phyloP scores from a whole-genome alignment of 352 stramenopile genomes.

The Pythium phragmitis region DNA sequence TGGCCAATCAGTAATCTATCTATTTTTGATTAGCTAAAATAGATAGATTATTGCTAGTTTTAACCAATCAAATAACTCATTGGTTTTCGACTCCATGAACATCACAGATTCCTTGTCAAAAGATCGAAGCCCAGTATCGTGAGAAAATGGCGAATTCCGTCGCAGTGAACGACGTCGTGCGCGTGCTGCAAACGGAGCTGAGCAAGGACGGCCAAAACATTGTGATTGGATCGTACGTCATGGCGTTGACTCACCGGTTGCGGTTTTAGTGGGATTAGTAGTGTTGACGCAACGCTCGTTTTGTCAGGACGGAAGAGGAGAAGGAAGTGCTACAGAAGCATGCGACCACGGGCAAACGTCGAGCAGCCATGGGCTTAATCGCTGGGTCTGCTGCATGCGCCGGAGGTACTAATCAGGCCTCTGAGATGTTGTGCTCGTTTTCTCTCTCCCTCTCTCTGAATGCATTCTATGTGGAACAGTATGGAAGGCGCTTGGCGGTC shows the following conservation, averaged over 20 bases:
- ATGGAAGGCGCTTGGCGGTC: conserved; percentile 22
- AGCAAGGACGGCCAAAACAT: conserved; percentile 42
- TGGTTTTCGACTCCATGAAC: conserved; percentile 5
- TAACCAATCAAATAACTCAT: conserved; percentile 17
- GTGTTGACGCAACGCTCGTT: background rate
- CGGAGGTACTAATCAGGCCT: conserved; percentile 18
- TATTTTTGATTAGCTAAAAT: too few species aligned
- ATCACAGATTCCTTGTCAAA: conserved; percentile 7
- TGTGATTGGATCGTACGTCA: conserved; percentile 64
- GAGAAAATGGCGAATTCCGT: conserved; percentile 22
- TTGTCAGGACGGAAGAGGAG: conserved; percentile 57
- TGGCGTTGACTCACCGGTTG: background rate
- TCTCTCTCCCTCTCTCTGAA: background rate
- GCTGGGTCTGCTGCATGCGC: conserved; percentile 30
- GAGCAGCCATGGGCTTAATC: conserved; percentile 41
- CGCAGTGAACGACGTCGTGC: conserved; percentile 63
- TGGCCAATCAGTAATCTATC: background rate
- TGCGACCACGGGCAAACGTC: conserved; percentile 42
- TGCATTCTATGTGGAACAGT: conserved; percentile 7
- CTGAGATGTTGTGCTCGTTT: background rate
- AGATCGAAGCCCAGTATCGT: background rate
- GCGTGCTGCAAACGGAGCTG: conserved; percentile 63
- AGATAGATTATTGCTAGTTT: background rate
- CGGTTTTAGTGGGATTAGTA: background rate
- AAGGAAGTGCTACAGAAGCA: conserved; percentile 61